These are phyloP conservation scores for Centella asiatica DNA, from an alignment of 129 eudicot species.

Conservation along the genomic window DNA sequence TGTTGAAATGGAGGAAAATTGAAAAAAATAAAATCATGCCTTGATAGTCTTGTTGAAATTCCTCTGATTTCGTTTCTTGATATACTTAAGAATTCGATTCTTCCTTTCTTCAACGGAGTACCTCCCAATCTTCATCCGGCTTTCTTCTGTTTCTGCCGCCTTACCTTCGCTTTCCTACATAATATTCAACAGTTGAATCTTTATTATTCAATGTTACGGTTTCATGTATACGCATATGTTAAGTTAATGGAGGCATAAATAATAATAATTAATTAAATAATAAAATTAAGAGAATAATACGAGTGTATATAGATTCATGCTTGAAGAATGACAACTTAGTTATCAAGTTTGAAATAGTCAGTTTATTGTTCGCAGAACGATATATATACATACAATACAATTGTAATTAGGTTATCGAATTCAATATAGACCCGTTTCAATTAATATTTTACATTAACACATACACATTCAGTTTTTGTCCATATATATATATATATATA, in stretches of 20 bases:
- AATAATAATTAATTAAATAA: too few species aligned
- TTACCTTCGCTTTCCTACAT: conserved; percentile 27
- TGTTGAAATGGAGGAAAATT: neutral
- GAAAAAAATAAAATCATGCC: conserved; percentile 22
- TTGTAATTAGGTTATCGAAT: too few species aligned
- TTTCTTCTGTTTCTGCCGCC: conserved; percentile 14
- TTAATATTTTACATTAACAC: too few species aligned
- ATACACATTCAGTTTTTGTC: too few species aligned
- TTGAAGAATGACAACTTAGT: too few species aligned
- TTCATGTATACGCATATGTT: neutral
- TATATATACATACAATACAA: too few species aligned
- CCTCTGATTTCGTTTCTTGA: conserved; percentile 88
- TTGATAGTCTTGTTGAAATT: conserved; percentile 90
- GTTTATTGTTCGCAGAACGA: too few species aligned
- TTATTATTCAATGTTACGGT: neutral
- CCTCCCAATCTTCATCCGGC: conserved; percentile 50
- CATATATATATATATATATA: too few species aligned
- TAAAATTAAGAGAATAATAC: too few species aligned
- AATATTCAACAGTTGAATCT: neutral
- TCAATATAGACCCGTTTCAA: too few species aligned
- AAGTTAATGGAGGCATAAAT: neutral
- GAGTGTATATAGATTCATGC: too few species aligned
- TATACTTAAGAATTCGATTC: conserved; percentile 74
- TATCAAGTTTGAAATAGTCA: too few species aligned
- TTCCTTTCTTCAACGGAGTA: conserved; percentile 82